phyloP scores from a whole-genome alignment of 176 grass and related monocot genomes.

The Oryza australiensis region DNA sequence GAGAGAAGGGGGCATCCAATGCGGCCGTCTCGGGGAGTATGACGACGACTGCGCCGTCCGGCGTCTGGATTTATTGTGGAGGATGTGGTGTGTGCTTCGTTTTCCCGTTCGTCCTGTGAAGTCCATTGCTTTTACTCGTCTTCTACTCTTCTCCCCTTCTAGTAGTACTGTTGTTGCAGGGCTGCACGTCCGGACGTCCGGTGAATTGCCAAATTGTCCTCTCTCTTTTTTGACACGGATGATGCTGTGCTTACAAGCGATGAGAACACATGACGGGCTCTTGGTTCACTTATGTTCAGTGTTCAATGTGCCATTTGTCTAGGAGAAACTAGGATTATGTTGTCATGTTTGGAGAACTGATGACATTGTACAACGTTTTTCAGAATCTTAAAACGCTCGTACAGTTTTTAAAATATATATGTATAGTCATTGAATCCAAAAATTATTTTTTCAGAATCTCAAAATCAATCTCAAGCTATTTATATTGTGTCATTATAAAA shows the following conservation, averaged over 20 bases:
- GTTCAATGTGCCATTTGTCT: no score
- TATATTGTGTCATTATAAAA: no score
- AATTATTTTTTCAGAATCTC: no score
- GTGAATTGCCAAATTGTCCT: background rate
- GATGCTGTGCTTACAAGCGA: background rate
- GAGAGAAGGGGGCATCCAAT: slow-evolving; percentile 37
- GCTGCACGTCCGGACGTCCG: background rate
- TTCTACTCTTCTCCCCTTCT: background rate
- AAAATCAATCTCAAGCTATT: no score
- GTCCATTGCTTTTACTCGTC: background rate
- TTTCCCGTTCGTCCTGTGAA: background rate
- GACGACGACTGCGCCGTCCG: slow-evolving; percentile 30
- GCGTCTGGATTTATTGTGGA: slow-evolving; percentile 39
- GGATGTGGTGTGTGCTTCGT: background rate
- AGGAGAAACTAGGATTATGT: no score
- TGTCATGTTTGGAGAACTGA: no score
- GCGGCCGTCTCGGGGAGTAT: slow-evolving; percentile 38
- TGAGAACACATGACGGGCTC: background rate
- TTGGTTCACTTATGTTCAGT: background rate
- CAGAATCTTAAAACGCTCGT: no score
- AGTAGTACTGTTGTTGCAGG: background rate
- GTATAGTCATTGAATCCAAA: no score
- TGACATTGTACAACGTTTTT: no score
- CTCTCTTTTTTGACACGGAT: background rate
- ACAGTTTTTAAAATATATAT: no score